Evolutionary conservation across 2,329 filamentous ascomycete genomes (phyloP), one percentile per base, ranked within the genome.

Genomic region (Xylariales sp.): DNA sequence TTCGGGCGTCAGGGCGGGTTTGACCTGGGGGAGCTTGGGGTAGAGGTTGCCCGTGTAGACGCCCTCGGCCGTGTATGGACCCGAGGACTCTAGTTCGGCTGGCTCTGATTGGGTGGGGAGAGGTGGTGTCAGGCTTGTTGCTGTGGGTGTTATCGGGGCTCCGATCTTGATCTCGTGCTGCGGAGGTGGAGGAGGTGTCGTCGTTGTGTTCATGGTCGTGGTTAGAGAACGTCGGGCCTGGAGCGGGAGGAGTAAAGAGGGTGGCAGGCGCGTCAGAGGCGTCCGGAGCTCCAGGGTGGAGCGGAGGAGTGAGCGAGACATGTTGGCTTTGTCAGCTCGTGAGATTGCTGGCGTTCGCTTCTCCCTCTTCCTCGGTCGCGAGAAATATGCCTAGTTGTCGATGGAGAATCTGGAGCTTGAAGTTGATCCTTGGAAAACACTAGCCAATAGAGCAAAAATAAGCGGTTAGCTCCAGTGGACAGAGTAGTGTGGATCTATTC

Each of bases 291-390:
- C 80, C 63, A 80, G 61, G 34, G 80, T 65, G 63, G 79, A 82
- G 68, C 78, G 76, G 52, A 83, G 70, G 47, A 86, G 65, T 49
- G 76, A 71, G 59, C 78, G 72, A 59, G 73, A 78, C 75, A 79
- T 78, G 16, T 32, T 42, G 29, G 35, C 28, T 15, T n/a, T n/a
- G 8, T 21, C 31, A 10, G 24, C 9, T 5, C 6, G 21, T 12
- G 10, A 14, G 18, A n/a, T 36, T 11, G n/a, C 42, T 16, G 38
- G 9, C 29, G 29, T 32, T n/a, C n/a, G n/a, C n/a, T n/a, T n/a
- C n/a, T n/a, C n/a, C n/a, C n/a, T n/a, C n/a, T n/a, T n/a, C n/a
- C n/a, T n/a, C 29, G 10, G 15, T 7, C 7, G 8, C 14, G 29
- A 8, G 29, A 32, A 8, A 15, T 12, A 12, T 8, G 14, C 11